Base-by-base conservation (phyloP, 192 early-diverging fungal species). In the Rhizoclosmatium globosum region DNA sequence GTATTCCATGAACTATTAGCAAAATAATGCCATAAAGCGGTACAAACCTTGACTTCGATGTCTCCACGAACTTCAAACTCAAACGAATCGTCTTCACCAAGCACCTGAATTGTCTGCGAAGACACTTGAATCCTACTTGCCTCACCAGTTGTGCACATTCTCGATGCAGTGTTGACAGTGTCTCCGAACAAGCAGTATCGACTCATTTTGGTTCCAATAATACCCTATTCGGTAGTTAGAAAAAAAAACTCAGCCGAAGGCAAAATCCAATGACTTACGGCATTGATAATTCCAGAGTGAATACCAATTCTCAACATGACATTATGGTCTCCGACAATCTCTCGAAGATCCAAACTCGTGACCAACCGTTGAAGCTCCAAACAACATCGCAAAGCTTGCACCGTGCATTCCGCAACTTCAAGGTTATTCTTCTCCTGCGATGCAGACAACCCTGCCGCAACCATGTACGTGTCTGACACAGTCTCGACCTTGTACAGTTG, bases 101-200 rank as follows among this genome's bases (percentile, higher is more conserved):
- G 74, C 7, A 71, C 67, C 11, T 69, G 46, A 71, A 61, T 56
- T 3, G 85, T 86, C 42, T 70, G 57, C 3, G 47, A 45, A 4
- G 78, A 78, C n/a, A 86, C 74, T 59, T 86, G 85, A n/a, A 86
- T 85, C 23, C 58, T 79, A 19, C 38, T 50, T 17, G 83, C 45
- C 42, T 75, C 45, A 15, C 83, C 76, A 23, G 79, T 82, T 2
- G 80, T 78, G 61, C 85, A 85, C 84, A 86, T 85, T 43, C 81
- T 15, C 42, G 62, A 78, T 17, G 83, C 83, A 38, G 81, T 84
- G 71, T 83, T 85, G 56, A 83, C 81, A 7, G 85, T 85, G 75
- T 86, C 81, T 19, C 85, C 83, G 66, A 86, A 86, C 41, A 86
- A 58, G 79, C 83, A 85, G 77, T 86, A 86, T 41, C 83, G 74